Percentiles rank a stretch among this genome's conserved stretches.
These are phyloP conservation scores for Nakazawaea wyomingensis DNA, from an alignment of 805 yeast species.

Conservation along the genomic window DNA sequence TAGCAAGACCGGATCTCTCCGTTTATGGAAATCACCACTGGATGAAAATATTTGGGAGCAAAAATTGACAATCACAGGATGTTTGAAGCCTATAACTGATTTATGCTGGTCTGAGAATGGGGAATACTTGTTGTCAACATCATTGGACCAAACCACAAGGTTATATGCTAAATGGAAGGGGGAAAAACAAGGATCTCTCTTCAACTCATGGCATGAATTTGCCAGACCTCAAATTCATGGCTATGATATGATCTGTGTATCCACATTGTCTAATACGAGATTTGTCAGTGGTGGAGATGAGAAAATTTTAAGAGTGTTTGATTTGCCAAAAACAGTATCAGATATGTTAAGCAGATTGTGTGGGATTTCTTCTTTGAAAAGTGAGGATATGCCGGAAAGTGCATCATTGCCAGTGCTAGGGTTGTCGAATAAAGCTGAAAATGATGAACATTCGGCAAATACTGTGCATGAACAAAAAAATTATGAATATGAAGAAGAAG, in stretches of 20 bases:
- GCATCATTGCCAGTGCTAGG: constrained; percentile 94
- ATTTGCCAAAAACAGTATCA: constrained; percentile 78
- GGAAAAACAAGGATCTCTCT: constrained; percentile 28
- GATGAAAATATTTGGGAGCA: constrained; percentile 38
- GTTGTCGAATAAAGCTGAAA: constrained; percentile 81
- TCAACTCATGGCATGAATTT: constrained; percentile 96
- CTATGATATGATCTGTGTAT: constrained; percentile 85
- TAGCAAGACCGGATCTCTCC: constrained; percentile 91
- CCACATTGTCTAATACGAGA: constrained; percentile 50
- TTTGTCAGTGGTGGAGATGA: constrained; percentile 97
- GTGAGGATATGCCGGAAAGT: constrained; percentile 58
- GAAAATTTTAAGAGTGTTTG: constrained; percentile 83
- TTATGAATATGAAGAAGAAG: constrained; percentile 27
- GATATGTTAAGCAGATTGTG: constrained; percentile 51
- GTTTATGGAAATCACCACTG: constrained; percentile 53
- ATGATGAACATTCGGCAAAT: constrained; percentile 27
- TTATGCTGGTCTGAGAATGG: constrained; percentile 69
- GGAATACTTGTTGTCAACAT: constrained; percentile 65
- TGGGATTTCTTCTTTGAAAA: constrained; percentile 29
- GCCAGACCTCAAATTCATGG: constrained; percentile 99
- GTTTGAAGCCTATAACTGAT: constrained; percentile 70
- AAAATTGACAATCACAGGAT: constrained; percentile 65
- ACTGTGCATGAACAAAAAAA: constrained; percentile 15
- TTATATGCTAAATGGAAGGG: constrained; percentile 62
- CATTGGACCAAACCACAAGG: constrained; percentile 92